Percentiles rank a stretch among this genome's conserved stretches.
phyloP scores from a whole-genome alignment of 2,329 filamentous ascomycete species.

The Coccinonectria pachysandricola region DNA sequence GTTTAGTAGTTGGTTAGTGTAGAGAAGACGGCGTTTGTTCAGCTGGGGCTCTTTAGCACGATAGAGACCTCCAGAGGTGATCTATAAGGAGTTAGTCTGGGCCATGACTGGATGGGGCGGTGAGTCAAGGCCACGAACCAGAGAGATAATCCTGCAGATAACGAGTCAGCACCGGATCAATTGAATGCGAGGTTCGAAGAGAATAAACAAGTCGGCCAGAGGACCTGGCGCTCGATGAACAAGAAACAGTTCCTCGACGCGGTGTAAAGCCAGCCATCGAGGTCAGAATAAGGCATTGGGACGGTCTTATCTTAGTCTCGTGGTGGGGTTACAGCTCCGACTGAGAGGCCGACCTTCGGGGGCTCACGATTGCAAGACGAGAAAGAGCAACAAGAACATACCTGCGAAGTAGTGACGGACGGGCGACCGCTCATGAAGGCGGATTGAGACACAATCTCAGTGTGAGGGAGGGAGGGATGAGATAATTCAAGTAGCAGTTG shows the following conservation, averaged over 20 bases:
- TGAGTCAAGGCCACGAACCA: conserved; percentile 46
- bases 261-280: too few relatives aligned
- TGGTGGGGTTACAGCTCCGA: too few relatives aligned
- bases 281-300: too few relatives aligned
- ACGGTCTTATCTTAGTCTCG: too few relatives aligned
- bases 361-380: too few relatives aligned
- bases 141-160: conserved; percentile 60
- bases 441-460: conserved; percentile 32
- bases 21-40: conserved; percentile 7
- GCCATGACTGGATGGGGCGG: conserved; percentile 20
- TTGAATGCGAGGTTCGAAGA: too few relatives aligned
- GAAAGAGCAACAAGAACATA: too few relatives aligned
- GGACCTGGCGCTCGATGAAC: too few relatives aligned
- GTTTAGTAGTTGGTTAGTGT: conserved; percentile 5
- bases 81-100: conserved; percentile 18
- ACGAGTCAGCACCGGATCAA: conserved; percentile 31
- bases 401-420: conserved; percentile 81
- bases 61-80: conserved; percentile 33
- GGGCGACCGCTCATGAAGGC: conserved; percentile 79
- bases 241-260: too few relatives aligned
- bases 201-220: too few relatives aligned
- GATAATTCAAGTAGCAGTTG: neutral
- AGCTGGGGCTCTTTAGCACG: conserved; percentile 15
- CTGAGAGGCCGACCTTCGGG: too few relatives aligned
- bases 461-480: conserved; percentile 16